A percentile compares a stretch with the other conserved stretches of the same genome.
Conservation (phyloP, 306 rosid species). For the Citrullus colocynthis region DNA sequence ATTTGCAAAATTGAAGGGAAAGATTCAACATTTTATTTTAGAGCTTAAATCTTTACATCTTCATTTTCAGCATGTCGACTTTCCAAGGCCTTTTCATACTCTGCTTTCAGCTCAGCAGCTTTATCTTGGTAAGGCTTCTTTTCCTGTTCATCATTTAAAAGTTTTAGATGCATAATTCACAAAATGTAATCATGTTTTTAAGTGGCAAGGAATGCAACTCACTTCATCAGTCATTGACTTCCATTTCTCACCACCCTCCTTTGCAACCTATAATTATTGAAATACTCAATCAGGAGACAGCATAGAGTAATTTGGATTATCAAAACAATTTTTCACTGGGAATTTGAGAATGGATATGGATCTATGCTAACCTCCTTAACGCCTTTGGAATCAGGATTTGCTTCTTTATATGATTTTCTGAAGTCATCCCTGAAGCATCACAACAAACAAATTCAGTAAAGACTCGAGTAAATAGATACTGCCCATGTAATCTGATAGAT, state of each 20-base stretch:
- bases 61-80: constrained; percentile 30
- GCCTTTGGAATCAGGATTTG: constrained; percentile 56
- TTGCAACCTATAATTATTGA: constrained; percentile 35
- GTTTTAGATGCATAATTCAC: background rate
- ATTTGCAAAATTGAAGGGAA: background rate
- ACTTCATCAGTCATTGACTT: constrained; percentile 64
- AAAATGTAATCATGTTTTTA: background rate
- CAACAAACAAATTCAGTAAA: background rate
- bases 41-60: constrained; percentile 19
- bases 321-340: background rate
- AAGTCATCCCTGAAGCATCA: constrained; percentile 51
- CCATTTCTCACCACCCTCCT: constrained; percentile 83
- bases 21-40: background rate
- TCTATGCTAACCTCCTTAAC: constrained; percentile 35
- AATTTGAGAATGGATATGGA: background rate
- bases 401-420: constrained; percentile 58
- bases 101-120: constrained; percentile 65
- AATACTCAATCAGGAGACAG: background rate
- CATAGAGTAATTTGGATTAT: background rate
- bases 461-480: background rate
- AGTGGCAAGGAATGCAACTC: constrained; percentile 3
- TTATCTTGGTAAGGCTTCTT: constrained; percentile 64
- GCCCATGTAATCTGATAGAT: background rate
- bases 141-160: constrained; percentile 26
- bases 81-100: constrained; percentile 41